A percentile compares a stretch with the other conserved stretches of the same genome.
Evolutionary conservation across 495 filamentous ascomycete genomes (phyloP).

Genomic region (Aspergillus mulundensis): DNA sequence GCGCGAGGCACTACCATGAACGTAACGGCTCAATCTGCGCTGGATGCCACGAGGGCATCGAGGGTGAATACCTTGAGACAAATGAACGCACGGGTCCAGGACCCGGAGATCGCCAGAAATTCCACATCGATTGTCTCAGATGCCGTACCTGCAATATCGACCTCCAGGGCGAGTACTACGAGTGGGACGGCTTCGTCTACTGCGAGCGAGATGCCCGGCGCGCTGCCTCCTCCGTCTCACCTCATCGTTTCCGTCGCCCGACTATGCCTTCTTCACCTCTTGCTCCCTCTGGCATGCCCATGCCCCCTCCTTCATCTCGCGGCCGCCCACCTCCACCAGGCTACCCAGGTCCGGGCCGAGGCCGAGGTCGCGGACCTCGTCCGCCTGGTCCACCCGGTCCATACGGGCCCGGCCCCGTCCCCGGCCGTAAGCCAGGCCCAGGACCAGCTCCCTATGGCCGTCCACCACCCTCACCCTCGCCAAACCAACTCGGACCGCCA

Average conservation of each 20-base stretch:
- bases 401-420: constrained; percentile 13
- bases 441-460: constrained; percentile 18
- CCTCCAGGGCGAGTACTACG: constrained; percentile 67
- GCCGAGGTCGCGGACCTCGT: constrained; percentile 21
- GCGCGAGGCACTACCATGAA: constrained; percentile 88
- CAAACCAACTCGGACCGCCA: background rate
- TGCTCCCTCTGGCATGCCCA: constrained; percentile 2
- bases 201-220: constrained; percentile 83
- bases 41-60: constrained; percentile 78
- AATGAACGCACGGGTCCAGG: constrained; percentile 31
- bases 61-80: constrained; percentile 93
- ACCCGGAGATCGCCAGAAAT: constrained; percentile 62
- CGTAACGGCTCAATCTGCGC: constrained; percentile 82
- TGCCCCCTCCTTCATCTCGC: constrained; percentile 8
- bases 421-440: background rate
- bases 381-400: constrained; percentile 18
- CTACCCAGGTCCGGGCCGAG: constrained; percentile 15
- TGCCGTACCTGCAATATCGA: constrained; percentile 56
- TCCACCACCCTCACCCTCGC: constrained; percentile 19
- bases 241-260: constrained; percentile 29
- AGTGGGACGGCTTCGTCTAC: constrained; percentile 62
- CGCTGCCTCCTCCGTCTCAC: constrained; percentile 44
- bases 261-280: constrained; percentile 30
- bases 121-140: constrained; percentile 81
- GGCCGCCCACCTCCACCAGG: constrained; percentile 22